phyloP scores from a whole-genome alignment of 805 yeast species.

The Crinitomyces ghanaensis region DNA sequence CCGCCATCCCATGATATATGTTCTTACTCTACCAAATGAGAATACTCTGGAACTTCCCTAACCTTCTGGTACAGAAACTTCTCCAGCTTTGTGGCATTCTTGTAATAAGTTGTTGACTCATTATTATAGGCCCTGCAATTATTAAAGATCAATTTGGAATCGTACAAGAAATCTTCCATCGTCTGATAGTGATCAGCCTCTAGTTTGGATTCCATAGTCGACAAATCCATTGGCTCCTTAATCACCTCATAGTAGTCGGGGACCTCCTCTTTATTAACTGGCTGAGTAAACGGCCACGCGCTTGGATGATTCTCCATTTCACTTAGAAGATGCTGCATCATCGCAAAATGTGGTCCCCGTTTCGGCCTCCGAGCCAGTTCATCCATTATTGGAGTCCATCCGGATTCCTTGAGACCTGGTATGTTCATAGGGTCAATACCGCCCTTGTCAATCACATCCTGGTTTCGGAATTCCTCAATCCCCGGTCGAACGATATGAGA shows the following conservation, averaged over 20 bases:
- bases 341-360: conserved; percentile 87
- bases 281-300: conserved; percentile 94
- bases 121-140: conserved; percentile 90
- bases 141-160: conserved; percentile 72
- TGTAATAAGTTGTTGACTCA: conserved; percentile 88
- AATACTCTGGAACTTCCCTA: conserved; percentile 85
- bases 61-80: conserved; percentile 74
- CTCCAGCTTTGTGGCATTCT: conserved; percentile 89
- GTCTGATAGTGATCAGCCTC: conserved; percentile 86
- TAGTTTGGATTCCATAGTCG: conserved; percentile 87
- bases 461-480: conserved; percentile 54
- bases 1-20: too few relatives aligned
- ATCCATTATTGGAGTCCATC: conserved; percentile 99
- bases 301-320: conserved; percentile 92
- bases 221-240: conserved; percentile 95
- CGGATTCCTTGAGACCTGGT: conserved; percentile 87
- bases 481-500: conserved; percentile 80
- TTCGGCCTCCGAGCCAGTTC: conserved; percentile 90
- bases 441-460: conserved; percentile 25
- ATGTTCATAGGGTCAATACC: conserved; percentile 74
- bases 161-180: conserved; percentile 86
- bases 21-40: conserved; percentile 64
- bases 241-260: conserved; percentile 94
- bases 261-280: conserved; percentile 89
- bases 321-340: conserved; percentile 76